phyloP scores from a whole-genome alignment of 1,284 basidiomycete genomes.

The Rhodotorula sp. region DNA sequence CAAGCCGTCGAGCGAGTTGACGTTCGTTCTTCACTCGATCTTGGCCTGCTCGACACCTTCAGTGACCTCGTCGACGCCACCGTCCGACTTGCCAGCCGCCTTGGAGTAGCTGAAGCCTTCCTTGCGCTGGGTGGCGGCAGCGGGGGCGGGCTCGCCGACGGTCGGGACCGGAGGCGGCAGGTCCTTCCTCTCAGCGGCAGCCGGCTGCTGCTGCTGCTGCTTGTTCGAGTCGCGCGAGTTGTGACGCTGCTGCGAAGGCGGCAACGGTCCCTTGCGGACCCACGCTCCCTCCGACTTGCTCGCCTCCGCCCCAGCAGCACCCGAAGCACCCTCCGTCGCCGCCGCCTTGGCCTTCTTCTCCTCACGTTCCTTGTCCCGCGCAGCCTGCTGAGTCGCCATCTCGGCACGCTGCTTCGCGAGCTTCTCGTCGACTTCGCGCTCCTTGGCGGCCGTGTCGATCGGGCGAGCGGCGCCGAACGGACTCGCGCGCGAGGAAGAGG shows the following conservation, averaged over 20 bases:
- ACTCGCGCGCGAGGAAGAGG: slow-evolving; percentile 70
- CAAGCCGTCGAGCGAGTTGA: too few relatives aligned
- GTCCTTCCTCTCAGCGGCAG: not conserved
- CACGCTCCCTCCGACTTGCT: slow-evolving; percentile 22
- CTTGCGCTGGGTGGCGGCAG: slow-evolving; percentile 4
- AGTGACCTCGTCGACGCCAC: slow-evolving; percentile 6
- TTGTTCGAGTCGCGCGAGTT: not conserved
- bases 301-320: not conserved
- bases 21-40: not conserved
- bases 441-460: slow-evolving; percentile 74
- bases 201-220: not conserved
- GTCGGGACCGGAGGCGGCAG: slow-evolving; percentile 5
- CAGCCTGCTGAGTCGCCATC: not conserved
- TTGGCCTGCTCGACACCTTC: slow-evolving; percentile 4
- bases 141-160: not conserved
- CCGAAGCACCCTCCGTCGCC: not conserved
- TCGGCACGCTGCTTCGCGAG: slow-evolving; percentile 2
- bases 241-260: slow-evolving; percentile 4
- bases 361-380: slow-evolving; percentile 3
- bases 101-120: slow-evolving; percentile 15
- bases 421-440: slow-evolving; percentile 66
- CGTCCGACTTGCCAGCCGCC: slow-evolving; percentile 7
- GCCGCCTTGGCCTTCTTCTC: not conserved
- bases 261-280: slow-evolving; percentile 23
- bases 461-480: slow-evolving; percentile 92